phyloP scores from a whole-genome alignment of 2,329 filamentous ascomycete genomes.

The Pseudogymnoascus sp. region DNA sequence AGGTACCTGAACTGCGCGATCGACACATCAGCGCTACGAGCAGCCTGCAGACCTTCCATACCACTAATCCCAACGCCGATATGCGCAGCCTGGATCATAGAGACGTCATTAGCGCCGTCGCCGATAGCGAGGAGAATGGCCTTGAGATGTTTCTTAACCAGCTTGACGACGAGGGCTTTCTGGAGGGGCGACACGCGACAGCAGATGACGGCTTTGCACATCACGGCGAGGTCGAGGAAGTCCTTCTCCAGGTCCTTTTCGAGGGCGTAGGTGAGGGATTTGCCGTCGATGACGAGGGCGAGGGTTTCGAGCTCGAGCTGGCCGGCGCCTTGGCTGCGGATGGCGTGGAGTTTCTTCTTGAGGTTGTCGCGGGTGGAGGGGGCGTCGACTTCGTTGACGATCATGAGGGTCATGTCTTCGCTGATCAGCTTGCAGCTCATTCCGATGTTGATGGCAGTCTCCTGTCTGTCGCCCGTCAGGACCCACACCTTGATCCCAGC shows the following conservation, averaged over 20 bases:
- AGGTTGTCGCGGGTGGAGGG: slow-evolving; percentile 78
- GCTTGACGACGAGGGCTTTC: slow-evolving; percentile 94
- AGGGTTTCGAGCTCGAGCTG: slow-evolving; percentile 76
- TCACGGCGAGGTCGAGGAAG: slow-evolving; percentile 85
- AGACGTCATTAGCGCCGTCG: slow-evolving; percentile 98
- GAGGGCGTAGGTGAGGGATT: slow-evolving; percentile 85
- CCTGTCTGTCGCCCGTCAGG: slow-evolving; percentile 90
- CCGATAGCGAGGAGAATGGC: slow-evolving; percentile 91
- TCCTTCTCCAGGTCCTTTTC: slow-evolving; percentile 90
- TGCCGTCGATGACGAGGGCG: slow-evolving; percentile 91
- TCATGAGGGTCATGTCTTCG: slow-evolving; percentile 96
- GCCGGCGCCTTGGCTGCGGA: slow-evolving; percentile 71
- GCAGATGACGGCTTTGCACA: slow-evolving; percentile 99
- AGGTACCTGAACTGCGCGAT: slow-evolving; percentile 95
- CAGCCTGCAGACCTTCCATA: slow-evolving; percentile 92
- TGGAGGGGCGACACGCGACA: slow-evolving; percentile 94
- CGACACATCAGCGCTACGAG: slow-evolving; percentile 89
- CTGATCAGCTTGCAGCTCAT: slow-evolving; percentile 99
- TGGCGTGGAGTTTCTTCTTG: slow-evolving; percentile 86
- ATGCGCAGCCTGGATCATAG: slow-evolving; percentile 98
- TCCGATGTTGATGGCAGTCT: slow-evolving; percentile 98
- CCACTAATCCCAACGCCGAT: slow-evolving; percentile 97
- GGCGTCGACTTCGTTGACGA: slow-evolving; percentile 84
- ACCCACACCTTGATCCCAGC: slow-evolving; percentile 99
- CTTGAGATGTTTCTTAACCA: slow-evolving; percentile 87